phyloP scores from a whole-genome alignment of 2,329 filamentous ascomycete species.

The Fusarium pseudonygamai region DNA sequence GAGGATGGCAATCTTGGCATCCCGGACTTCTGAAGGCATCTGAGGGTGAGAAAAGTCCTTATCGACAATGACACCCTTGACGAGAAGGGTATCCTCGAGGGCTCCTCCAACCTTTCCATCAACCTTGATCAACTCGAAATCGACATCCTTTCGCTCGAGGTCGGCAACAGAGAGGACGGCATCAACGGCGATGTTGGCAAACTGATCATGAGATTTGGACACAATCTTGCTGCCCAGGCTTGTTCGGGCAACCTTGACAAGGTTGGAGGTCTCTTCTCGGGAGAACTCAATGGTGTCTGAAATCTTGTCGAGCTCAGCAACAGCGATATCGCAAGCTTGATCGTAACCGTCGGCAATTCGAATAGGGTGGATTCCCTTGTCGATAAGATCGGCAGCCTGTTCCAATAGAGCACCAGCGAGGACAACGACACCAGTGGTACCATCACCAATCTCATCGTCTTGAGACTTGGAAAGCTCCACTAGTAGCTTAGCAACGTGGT shows the following conservation, averaged over 20 bases:
- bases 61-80: slow-evolving; percentile 98
- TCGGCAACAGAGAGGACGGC: slow-evolving; percentile 97
- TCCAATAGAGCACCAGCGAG: slow-evolving; percentile 93
- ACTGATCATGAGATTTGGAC: slow-evolving; percentile 98
- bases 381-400: slow-evolving; percentile 96
- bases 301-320: slow-evolving; percentile 90
- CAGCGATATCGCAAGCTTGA: slow-evolving; percentile 95
- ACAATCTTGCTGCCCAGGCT: slow-evolving; percentile 99
- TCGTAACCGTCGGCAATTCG: slow-evolving; percentile 98
- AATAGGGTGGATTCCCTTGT: slow-evolving; percentile 99
- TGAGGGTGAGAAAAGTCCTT: slow-evolving; percentile 99
- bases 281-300: slow-evolving; percentile 91
- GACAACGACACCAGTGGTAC: slow-evolving; percentile 97
- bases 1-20: slow-evolving; percentile 97
- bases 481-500: slow-evolving; percentile 96
- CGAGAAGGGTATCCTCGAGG: slow-evolving; percentile 91
- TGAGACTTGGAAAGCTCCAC: slow-evolving; percentile 98
- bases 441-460: slow-evolving; percentile 98
- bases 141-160: slow-evolving; percentile 93
- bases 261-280: slow-evolving; percentile 80
- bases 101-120: slow-evolving; percentile 97
- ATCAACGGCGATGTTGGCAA: slow-evolving; percentile 96
- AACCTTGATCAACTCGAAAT: slow-evolving; percentile 99
- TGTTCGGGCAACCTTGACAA: slow-evolving; percentile 94
- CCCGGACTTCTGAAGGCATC: slow-evolving; percentile 94